Conservation (phyloP, 2,329 filamentous ascomycete species). For the Diaporthe sp. region DNA sequence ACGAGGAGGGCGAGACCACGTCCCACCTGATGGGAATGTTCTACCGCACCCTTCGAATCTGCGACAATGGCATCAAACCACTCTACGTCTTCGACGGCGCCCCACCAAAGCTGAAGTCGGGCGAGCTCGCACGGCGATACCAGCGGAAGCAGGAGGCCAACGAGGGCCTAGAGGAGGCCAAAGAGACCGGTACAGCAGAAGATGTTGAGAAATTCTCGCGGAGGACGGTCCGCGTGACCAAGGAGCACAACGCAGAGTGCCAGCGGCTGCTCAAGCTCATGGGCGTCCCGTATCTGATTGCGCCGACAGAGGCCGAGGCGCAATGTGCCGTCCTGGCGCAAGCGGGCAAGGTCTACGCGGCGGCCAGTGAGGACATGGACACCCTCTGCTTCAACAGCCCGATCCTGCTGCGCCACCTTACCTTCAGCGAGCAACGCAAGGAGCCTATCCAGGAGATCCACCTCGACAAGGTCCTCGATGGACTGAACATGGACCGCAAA, state of each 20-base stretch:
- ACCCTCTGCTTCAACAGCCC: conserved; percentile 95
- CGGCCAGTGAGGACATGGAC: conserved; percentile 98
- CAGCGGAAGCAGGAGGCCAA: conserved; percentile 94
- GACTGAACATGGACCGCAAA: conserved; percentile 86
- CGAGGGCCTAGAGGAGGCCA: conserved; percentile 92
- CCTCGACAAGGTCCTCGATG: conserved; percentile 87
- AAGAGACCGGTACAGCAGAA: conserved; percentile 95
- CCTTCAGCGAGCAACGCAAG: conserved; percentile 97
- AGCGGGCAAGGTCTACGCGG: conserved; percentile 95
- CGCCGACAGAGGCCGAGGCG: conserved; percentile 96
- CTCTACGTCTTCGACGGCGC: conserved; percentile 98
- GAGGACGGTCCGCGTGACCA: conserved; percentile 92
- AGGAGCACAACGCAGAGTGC: conserved; percentile 96
- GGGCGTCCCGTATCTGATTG: conserved; percentile 95
- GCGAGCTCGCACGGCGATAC: conserved; percentile 95
- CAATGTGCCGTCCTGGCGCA: conserved; percentile 92
- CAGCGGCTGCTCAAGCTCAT: conserved; percentile 92
- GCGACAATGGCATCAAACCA: conserved; percentile 98
- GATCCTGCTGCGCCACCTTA: conserved; percentile 91
- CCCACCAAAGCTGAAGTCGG: conserved; percentile 96
- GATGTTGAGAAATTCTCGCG: conserved; percentile 99
- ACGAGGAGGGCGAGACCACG: conserved; percentile 94
- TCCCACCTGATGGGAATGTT: conserved; percentile 99
- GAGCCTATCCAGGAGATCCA: conserved; percentile 97
- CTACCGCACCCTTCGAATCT: conserved; percentile 97